Conservation (phyloP, 176 grass and related monocot genomes). For the Themeda triandra region DNA sequence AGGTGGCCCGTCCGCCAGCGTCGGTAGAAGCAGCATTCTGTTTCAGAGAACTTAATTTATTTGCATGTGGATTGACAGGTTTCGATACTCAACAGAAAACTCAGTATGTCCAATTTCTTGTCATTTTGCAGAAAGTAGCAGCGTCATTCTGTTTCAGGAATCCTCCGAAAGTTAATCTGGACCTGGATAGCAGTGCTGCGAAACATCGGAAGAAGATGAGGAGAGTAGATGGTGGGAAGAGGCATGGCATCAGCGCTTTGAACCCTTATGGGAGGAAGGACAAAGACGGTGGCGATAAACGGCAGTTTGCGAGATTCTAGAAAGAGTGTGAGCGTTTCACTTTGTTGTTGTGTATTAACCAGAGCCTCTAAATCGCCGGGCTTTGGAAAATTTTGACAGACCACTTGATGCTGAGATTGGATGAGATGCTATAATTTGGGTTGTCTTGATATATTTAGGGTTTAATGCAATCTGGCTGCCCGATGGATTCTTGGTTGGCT, state of each 20-base stretch:
- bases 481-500: no score
- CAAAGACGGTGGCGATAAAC: constrained; percentile 31
- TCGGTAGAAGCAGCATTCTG: background rate
- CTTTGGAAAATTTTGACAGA: constrained; percentile 37
- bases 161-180: constrained; percentile 82
- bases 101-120: background rate
- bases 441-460: background rate
- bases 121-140: constrained; percentile 61
- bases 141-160: constrained; percentile 79
- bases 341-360: background rate
- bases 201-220: constrained; percentile 78
- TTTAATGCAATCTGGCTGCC: no score
- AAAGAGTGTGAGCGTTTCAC: background rate
- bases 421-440: background rate
- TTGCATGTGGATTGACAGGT: background rate
- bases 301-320: constrained; percentile 65
- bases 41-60: background rate
- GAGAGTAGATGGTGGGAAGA: constrained; percentile 58
- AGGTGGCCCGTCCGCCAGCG: no score
- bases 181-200: no score
- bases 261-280: constrained; percentile 76
- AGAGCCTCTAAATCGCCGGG: no score
- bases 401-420: background rate
- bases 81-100: background rate
- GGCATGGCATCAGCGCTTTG: constrained; percentile 54